Evolutionary conservation across 2,329 filamentous ascomycete genomes (phyloP), one percentile per base, ranked within the genome.

Genomic region (Aspergillus sp.): DNA sequence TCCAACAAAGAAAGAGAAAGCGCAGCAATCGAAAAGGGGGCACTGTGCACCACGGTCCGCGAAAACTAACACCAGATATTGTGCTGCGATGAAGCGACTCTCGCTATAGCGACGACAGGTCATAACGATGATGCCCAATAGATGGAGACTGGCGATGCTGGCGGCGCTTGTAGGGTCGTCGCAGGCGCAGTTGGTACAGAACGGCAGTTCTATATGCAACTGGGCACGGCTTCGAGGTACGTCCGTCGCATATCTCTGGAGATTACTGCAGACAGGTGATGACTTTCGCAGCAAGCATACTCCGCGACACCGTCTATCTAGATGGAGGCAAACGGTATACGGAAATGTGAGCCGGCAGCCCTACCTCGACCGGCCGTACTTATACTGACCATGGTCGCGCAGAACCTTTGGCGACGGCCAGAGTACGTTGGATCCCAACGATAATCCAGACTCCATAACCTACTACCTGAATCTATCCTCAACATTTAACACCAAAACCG

Each of bases 301-400:
- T 89, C 37, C 80, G 81, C 42, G 85, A 89, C 64, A 86, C 81
- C 2, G 73, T 89, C 15, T 89, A 88, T 66, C 70, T 90, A 20
- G 86, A 90, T 68, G 87, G 87, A 39, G 87, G 87, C 3, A 61
- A 68, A 42, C 69, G 87, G 64, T 60, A 1, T 11, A 19, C 5
- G 3, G 15, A 8, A 13, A 13, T 3, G 45, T 5, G 34, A 24
- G 37, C 20, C 4, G 7, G n/a, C 15, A 39, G 4, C 30, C 11
- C 24, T 6, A 11, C 30, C 22, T 8, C 44, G 11, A 8, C 8
- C 2, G 12, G 42, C n/a, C 30, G 2, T 8, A 15, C 0, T 11
- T 11, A 3, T 11, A 17, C 17, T 40, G 42, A 45, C 27, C 30
- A 7, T 13, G 12, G 17, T 48, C 27, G 12, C 19, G 33, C 33